Percentiles rank a stretch among this genome's conserved stretches.
phyloP scores from a whole-genome alignment of 176 grass and related monocot genomes.

The Avena insularis region DNA sequence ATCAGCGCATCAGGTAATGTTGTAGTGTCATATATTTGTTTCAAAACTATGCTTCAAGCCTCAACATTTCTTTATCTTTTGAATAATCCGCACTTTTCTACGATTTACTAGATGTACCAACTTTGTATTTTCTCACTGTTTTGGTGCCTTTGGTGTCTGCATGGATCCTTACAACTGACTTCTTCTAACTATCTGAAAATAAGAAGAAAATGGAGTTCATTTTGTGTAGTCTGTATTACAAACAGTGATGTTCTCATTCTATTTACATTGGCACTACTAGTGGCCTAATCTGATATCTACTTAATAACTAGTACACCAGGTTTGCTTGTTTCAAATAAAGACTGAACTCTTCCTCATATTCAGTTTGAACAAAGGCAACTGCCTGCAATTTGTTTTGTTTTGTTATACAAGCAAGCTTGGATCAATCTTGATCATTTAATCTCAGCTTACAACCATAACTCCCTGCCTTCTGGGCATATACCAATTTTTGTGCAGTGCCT shows the following conservation, averaged over 20 bases:
- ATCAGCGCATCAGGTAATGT: slow-evolving; percentile 80
- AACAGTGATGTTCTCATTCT: slow-evolving; percentile 1
- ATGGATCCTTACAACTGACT: slow-evolving; percentile 9
- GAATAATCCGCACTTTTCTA: slow-evolving; percentile 17
- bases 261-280: not conserved
- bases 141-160: not conserved
- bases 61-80: not conserved
- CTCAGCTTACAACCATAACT: slow-evolving; percentile 16
- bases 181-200: not conserved
- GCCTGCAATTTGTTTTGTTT: slow-evolving; percentile 29
- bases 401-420: slow-evolving; percentile 14
- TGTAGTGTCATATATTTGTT: slow-evolving; percentile 23
- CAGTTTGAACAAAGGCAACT: not conserved
- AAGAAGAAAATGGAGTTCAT: slow-evolving; percentile 20
- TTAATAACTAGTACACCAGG: not conserved
- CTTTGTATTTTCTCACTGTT: slow-evolving; percentile 34
- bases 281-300: slow-evolving; percentile 28
- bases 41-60: slow-evolving; percentile 1
- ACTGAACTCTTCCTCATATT: slow-evolving; percentile 21
- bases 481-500: slow-evolving; percentile 15
- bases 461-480: slow-evolving; percentile 27
- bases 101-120: slow-evolving; percentile 35
- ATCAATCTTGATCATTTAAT: slow-evolving; percentile 39
- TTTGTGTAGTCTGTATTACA: not conserved
- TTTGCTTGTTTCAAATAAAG: slow-evolving; percentile 16